phyloP scores from a whole-genome alignment of 2,329 filamentous ascomycete species.

The Fusarium newnesense region DNA sequence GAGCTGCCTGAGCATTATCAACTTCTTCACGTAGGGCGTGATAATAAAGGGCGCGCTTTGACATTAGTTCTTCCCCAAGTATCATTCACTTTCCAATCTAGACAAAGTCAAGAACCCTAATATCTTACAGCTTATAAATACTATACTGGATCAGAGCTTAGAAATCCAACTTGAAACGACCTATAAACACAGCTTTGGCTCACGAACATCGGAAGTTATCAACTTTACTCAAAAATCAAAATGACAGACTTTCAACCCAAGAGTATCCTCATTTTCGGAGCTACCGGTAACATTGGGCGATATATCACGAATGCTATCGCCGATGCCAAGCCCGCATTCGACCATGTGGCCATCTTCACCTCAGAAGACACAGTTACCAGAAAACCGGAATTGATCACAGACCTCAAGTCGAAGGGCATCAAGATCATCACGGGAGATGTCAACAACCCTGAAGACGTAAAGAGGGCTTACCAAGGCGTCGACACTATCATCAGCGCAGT shows the following conservation, averaged over 20 bases:
- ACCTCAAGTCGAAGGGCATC: constrained; percentile 36
- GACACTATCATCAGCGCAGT: constrained; percentile 75
- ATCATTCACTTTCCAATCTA: neutral
- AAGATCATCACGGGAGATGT: constrained; percentile 50
- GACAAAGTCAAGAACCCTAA: neutral
- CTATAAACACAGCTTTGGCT: neutral
- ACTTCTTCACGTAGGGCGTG: neutral
- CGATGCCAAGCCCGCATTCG: constrained; percentile 48
- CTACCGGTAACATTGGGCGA: constrained; percentile 54
- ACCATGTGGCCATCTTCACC: constrained; percentile 50
- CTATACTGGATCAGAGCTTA: neutral
- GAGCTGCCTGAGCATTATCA: neutral
- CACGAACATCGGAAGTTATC: neutral
- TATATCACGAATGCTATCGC: constrained; percentile 54
- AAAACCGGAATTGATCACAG: constrained; percentile 36
- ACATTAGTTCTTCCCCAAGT: neutral
- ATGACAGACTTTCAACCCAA: constrained; percentile 36
- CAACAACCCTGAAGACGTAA: constrained; percentile 53
- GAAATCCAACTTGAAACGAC: neutral
- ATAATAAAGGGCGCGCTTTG: neutral
- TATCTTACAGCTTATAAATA: neutral
- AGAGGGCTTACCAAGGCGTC: constrained; percentile 68
- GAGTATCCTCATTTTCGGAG: constrained; percentile 49
- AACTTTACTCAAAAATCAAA: neutral
- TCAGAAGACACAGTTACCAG: constrained; percentile 22